Conservation (phyloP, 192 early-diverging fungal species). For the Ramicandelaber brevisporus region DNA sequence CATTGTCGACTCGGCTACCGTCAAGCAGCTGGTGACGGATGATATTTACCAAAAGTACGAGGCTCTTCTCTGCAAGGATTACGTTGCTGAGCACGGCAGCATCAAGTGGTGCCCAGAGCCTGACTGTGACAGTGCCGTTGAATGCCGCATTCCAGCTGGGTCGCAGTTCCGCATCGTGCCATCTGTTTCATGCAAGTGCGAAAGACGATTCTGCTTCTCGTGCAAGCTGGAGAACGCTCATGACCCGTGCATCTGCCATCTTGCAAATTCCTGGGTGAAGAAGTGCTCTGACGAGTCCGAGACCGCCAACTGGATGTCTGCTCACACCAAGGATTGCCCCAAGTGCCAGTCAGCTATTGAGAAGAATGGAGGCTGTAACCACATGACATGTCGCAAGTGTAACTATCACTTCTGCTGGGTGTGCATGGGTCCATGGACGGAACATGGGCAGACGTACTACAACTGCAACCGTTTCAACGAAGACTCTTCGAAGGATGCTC, state of each 20-base stretch:
- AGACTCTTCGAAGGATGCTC: conserved; percentile 57
- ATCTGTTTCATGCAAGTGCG: conserved; percentile 61
- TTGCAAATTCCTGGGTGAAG: conserved; percentile 71
- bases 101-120: conserved; percentile 89
- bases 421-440: conserved; percentile 89
- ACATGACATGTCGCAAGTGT: conserved; percentile 98
- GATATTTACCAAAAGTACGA: conserved; percentile 31
- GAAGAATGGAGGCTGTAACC: conserved; percentile 99
- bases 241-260: conserved; percentile 58
- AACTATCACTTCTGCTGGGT: conserved; percentile 99
- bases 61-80: conserved; percentile 46
- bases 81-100: conserved; percentile 66
- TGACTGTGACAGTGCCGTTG: conserved; percentile 81
- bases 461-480: conserved; percentile 96
- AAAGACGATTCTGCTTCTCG: conserved; percentile 73
- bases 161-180: conserved; percentile 51
- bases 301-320: conserved; percentile 93
- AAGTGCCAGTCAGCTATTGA: conserved; percentile 91
- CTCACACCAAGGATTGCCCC: conserved; percentile 82
- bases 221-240: conserved; percentile 67
- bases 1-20: conserved; percentile 60
- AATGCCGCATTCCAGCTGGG: conserved; percentile 54
- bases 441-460: conserved; percentile 91
- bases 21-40: conserved; percentile 34
- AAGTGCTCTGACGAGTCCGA: conserved; percentile 97